A percentile compares a stretch with the other conserved stretches of the same genome.
Evolutionary conservation across 352 stramenopile genomes (phyloP).

Genomic region (Phytophthora rubi): DNA sequence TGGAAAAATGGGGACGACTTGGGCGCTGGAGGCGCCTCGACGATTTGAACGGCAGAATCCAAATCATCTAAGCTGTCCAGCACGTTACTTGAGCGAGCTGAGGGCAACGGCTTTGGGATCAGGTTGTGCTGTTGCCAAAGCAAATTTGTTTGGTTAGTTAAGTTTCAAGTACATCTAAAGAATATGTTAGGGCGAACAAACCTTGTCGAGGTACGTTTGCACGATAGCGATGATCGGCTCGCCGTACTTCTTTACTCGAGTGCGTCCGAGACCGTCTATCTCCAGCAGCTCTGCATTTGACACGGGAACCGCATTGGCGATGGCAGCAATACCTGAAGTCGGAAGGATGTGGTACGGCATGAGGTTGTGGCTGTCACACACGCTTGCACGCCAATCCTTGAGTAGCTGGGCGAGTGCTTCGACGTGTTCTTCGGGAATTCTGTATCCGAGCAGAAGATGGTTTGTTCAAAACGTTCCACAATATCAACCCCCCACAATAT

Average conservation of each 20-base stretch:
- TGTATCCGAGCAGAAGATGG: conserved; percentile 22
- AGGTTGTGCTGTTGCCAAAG: conserved; percentile 60
- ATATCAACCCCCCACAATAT: neutral
- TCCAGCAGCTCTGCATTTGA: conserved; percentile 79
- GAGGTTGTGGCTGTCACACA: conserved; percentile 85
- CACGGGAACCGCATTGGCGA: conserved; percentile 79
- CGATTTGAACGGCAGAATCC: conserved; percentile 34
- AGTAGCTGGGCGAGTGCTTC: conserved; percentile 79
- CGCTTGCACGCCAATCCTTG: conserved; percentile 87
- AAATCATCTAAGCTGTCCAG: conserved; percentile 41
- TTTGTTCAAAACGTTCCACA: neutral
- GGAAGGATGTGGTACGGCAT: conserved; percentile 91
- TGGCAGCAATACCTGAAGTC: conserved; percentile 79
- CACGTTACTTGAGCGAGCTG: conserved; percentile 20
- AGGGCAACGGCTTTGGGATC: conserved; percentile 45
- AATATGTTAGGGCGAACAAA: conserved; percentile 19
- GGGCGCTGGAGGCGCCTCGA: conserved; percentile 25
- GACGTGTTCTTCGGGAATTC: conserved; percentile 73
- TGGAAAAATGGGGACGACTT: conserved; percentile 64
- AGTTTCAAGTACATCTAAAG: neutral
- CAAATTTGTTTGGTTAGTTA: conserved; percentile 1
- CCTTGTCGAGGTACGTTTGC: conserved; percentile 79
- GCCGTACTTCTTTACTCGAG: conserved; percentile 88
- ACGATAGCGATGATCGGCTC: conserved; percentile 87
- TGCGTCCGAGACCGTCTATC: conserved; percentile 84